These are phyloP conservation scores for Monilinia fructicola DNA, from an alignment of 2,329 filamentous ascomycete species.

Conservation along the genomic window DNA sequence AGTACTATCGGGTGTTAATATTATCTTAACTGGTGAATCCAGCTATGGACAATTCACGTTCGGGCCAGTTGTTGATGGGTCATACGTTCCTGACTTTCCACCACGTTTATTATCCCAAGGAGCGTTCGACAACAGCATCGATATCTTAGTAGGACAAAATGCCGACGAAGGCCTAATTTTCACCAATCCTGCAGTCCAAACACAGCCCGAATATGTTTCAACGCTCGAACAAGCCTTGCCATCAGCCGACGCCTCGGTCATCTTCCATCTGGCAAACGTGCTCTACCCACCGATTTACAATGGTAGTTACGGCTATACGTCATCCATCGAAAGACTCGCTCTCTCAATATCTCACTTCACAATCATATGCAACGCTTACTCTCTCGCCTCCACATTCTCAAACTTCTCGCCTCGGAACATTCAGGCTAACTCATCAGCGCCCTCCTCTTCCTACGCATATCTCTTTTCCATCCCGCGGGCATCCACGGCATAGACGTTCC, in stretches of 20 bases:
- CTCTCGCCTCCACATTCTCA: conserved; percentile 47
- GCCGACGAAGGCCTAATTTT: conserved; percentile 42
- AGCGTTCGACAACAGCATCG: conserved; percentile 46
- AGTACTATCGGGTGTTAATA: neutral
- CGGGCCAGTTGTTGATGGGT: conserved; percentile 40
- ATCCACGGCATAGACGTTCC: conserved; percentile 53
- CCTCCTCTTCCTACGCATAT: conserved; percentile 46
- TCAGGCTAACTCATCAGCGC: no score
- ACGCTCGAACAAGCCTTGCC: conserved; percentile 4
- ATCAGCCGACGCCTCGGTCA: neutral
- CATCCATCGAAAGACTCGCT: conserved; percentile 45
- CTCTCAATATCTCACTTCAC: conserved; percentile 46
- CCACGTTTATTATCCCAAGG: conserved; percentile 46
- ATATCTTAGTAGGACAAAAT: conserved; percentile 49
- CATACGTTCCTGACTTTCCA: conserved; percentile 49
- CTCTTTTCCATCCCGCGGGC: conserved; percentile 53
- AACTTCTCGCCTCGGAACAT: conserved; percentile 35
- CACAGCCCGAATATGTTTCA: conserved; percentile 18
- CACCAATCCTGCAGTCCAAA: conserved; percentile 37
- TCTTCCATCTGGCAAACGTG: conserved; percentile 43
- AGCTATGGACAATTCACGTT: conserved; percentile 46
- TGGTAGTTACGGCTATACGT: conserved; percentile 47
- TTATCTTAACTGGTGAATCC: neutral
- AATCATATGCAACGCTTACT: conserved; percentile 54
- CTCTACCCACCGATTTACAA: conserved; percentile 52